Evolutionary conservation across 495 filamentous ascomycete genomes (phyloP), one percentile per base, ranked within the genome.

Genomic region (Geoglossum glabrum): DNA sequence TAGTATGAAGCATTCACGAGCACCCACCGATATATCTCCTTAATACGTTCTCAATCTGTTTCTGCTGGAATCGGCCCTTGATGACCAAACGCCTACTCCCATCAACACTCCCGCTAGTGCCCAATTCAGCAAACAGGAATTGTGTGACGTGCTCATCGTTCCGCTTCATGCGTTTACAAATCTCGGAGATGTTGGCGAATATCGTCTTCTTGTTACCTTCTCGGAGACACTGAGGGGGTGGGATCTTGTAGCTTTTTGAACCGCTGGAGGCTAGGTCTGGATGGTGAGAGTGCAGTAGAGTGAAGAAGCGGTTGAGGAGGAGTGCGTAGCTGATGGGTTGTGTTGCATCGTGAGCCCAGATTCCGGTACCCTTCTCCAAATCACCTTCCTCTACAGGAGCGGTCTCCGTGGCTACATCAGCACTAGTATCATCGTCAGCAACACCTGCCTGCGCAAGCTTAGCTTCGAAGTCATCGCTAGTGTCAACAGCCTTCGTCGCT

Each of bases 171-270:
- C 87, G 78, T 73, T 86, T 86, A 73, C 81, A 85, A 62, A 94
- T 94, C 67, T 93, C 87, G 59, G 84, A 77, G 64, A 98, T 88
- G 74, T 98, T 98, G 71, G 92, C 92, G 68, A 96, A 98, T 65
- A 97, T 94, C 55, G 92, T 97, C 84, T 95, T 95, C 79, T 95
- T 95, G 80, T 97, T 97, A 69, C 92, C 92, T 87, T 98, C 93
- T 73, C 93, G 89, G 50, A 97, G 77, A 72, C 90, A 95, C 74
- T 98, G 93, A n/a, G 92, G 92, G 13, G 92, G 92, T 19, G 92
- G 93, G 64, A 98, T 98, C 78, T 96, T 96, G 77, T 98, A 98
- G 65, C 85, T 90, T 73, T 86, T 87, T 60, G 83, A 79, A 54
- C 90, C 92, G 70, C 80, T 82, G 21, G 85, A 84, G 17, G 89